phyloP scores from a whole-genome alignment of 768 basidiomycete species.

The Trametes meyenii region DNA sequence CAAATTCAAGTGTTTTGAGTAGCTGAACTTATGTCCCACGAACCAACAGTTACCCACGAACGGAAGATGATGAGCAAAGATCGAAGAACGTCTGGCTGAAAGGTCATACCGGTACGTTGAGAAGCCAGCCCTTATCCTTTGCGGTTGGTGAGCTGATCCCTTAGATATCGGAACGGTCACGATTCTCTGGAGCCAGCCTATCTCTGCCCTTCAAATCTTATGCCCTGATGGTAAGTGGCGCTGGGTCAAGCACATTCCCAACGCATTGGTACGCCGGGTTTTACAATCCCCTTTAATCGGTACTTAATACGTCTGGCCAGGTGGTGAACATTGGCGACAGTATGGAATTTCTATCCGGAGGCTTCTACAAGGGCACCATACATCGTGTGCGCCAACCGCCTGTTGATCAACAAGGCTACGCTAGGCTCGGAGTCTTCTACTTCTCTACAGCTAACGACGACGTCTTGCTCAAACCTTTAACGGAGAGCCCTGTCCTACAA shows the following conservation, averaged over 20 bases:
- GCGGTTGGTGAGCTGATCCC: too few relatives aligned
- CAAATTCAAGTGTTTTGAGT: too few relatives aligned
- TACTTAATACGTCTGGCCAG: constrained; percentile 22
- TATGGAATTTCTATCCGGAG: constrained; percentile 40
- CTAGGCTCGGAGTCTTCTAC: constrained; percentile 43
- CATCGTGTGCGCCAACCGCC: constrained; percentile 45
- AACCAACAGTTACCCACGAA: constrained; percentile 34
- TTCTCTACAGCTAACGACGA: constrained; percentile 38
- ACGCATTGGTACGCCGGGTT: constrained; percentile 32
- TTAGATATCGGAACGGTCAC: constrained; percentile 31
- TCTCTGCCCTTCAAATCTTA: constrained; percentile 38
- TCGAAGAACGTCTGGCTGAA: constrained; percentile 39
- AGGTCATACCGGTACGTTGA: neutral
- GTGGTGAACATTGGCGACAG: constrained; percentile 41
- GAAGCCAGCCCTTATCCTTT: too few relatives aligned
- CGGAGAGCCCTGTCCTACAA: constrained; percentile 37
- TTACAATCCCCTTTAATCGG: neutral
- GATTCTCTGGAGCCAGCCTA: constrained; percentile 42
- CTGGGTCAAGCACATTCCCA: constrained; percentile 38
- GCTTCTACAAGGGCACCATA: constrained; percentile 42
- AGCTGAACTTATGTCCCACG: neutral
- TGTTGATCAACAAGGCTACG: constrained; percentile 36
- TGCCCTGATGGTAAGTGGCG: constrained; percentile 39
- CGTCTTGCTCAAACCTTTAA: constrained; percentile 33
- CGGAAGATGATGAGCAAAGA: constrained; percentile 36